These are phyloP conservation scores for Claviceps sp. DNA, from an alignment of 2,329 filamentous ascomycete genomes.

Conservation along the genomic window DNA sequence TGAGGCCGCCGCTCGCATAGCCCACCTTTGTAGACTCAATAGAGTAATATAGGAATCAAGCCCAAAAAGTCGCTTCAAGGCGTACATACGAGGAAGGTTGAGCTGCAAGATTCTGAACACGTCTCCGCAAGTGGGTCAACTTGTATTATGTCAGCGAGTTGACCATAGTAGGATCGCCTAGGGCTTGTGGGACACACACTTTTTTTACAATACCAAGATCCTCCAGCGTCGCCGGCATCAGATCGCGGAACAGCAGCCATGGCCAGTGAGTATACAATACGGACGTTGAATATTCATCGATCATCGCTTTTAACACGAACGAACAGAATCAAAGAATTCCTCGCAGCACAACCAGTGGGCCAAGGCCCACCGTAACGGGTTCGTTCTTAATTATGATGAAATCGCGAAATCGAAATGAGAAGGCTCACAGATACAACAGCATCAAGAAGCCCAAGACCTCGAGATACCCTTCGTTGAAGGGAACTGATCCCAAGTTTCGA, in stretches of 20 bases:
- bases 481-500: slow-evolving; percentile 98
- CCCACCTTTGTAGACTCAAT: too few relatives aligned
- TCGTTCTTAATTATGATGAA: slow-evolving; percentile 27
- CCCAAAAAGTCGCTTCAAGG: too few relatives aligned
- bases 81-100: too few relatives aligned
- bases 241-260: slow-evolving; percentile 4
- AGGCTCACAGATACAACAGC: slow-evolving; percentile 35
- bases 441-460: slow-evolving; percentile 99
- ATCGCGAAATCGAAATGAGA: background rate
- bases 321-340: slow-evolving; percentile 96
- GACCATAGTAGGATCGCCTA: slow-evolving; percentile 5
- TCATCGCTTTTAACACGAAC: background rate
- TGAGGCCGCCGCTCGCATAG: too few relatives aligned
- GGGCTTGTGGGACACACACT: slow-evolving; percentile 13
- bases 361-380: slow-evolving; percentile 99
- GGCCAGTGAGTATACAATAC: slow-evolving; percentile 4
- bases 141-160: slow-evolving; percentile 5
- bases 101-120: too few relatives aligned
- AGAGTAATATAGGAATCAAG: too few relatives aligned
- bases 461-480: slow-evolving; percentile 97
- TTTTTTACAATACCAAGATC: background rate
- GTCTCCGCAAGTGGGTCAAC: too few relatives aligned
- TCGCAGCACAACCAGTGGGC: slow-evolving; percentile 97
- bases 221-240: slow-evolving; percentile 1
- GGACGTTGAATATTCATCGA: background rate